Percentiles rank a stretch among this genome's conserved stretches.
Conservation (phyloP, 139 green algal species). For the Coelastrella sp. region DNA sequence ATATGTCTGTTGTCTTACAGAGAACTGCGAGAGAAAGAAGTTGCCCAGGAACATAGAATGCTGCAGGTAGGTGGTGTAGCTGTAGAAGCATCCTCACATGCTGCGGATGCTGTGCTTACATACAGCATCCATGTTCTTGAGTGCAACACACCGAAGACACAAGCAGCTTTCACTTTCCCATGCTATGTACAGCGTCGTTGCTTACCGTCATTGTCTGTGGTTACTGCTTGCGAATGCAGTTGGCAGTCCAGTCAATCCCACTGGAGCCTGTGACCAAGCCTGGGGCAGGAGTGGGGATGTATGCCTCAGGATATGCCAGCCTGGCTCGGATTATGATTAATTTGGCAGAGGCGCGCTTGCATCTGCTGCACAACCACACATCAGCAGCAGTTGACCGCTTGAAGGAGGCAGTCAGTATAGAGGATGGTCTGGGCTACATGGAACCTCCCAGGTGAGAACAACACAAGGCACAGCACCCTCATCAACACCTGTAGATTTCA, state of each 20-base stretch:
- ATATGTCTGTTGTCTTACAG: background rate
- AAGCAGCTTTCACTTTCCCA: background rate
- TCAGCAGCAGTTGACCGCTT: background rate
- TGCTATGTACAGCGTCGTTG: background rate
- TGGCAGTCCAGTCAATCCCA: background rate
- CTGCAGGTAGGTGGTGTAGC: background rate
- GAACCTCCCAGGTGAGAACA: conserved; percentile 61
- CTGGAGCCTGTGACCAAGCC: conserved; percentile 13
- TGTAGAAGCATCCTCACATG: background rate
- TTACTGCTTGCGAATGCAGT: background rate
- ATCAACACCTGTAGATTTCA: background rate
- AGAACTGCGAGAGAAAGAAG: conserved; percentile 17
- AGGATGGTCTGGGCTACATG: conserved; percentile 56
- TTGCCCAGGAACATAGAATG: background rate
- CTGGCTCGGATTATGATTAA: background rate
- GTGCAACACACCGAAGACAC: background rate
- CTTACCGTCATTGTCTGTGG: background rate
- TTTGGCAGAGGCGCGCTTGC: background rate
- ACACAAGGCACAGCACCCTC: no score
- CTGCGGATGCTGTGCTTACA: no score
- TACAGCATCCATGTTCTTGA: background rate
- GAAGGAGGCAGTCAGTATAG: conserved; percentile 1
- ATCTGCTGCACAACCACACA: conserved; percentile 21
- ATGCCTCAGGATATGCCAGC: conserved; percentile 10
- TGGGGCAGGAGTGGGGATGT: conserved; percentile 20